Evolutionary conservation across 495 filamentous ascomycete species (phyloP), one percentile per base, ranked within the genome.

Genomic region (Trichodelitschia bisporula): DNA sequence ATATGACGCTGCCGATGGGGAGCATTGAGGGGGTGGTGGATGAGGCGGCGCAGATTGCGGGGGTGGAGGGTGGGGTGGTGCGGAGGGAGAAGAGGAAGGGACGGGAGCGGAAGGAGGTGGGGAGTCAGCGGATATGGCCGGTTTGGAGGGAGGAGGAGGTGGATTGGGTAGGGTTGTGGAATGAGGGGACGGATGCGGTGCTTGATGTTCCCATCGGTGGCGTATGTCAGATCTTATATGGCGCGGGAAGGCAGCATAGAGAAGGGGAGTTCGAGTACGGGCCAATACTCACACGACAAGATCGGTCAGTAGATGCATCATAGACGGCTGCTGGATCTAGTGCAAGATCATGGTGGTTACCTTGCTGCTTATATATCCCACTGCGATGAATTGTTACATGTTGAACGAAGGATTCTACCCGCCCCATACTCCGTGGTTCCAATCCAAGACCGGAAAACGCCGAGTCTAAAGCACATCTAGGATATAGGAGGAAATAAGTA

Each of bases 121-220:
- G 39, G 33, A 29, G 27, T 15, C 21, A 24, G 21, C 6, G 21
- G 6, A 6, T 24, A 6, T n/a, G n/a, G n/a, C n/a, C 37, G 39
- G 36, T 38, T 28, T 29, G 31, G 29, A 6, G n/a, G n/a, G 15
- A 30, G 1, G 44, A 50, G 19, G 56, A 54, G 24, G 39, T 68
- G 31, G 61, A 76, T 44, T 97, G 86, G 86, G 65, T 56, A 40
- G 60, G 55, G 29, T 55, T 84, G 4, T 97, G 86, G 86, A 75
- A 64, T 45, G 69, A 77, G 39, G 80, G 89, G 18, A 99, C 89
- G 1, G 86, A 99, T 61, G 86, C 80, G 9, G 84, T 93, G 4
- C 77, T 95, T 77, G 86, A 99, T 61, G 68, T 99, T 13, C 86
- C 86, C 4, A 61, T 95, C 25, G 89, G 82, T 13, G 86, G 86